These are phyloP conservation scores for Apium graveolens DNA, from an alignment of 129 eudicot genomes.

Conservation along the genomic window DNA sequence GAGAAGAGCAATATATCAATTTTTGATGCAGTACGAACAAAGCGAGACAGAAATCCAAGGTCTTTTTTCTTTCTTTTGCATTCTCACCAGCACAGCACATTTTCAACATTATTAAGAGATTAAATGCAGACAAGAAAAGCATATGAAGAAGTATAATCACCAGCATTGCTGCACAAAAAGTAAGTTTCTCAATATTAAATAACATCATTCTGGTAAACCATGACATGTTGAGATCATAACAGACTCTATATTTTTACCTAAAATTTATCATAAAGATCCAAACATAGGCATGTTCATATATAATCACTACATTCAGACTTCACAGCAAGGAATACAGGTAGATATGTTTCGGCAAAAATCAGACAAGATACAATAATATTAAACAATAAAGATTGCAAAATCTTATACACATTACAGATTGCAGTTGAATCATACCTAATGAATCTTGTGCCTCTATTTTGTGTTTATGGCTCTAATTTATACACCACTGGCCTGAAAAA, in stretches of 20 bases:
- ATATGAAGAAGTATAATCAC: background rate
- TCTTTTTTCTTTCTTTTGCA: background rate
- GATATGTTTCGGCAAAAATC: background rate
- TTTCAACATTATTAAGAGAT: background rate
- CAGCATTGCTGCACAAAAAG: background rate
- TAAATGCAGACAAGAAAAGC: background rate
- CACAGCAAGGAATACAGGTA: background rate
- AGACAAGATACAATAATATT: constrained; percentile 1
- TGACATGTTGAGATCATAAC: background rate
- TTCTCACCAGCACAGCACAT: background rate
- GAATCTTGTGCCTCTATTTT: background rate
- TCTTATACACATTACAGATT: background rate
- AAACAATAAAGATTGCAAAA: constrained; percentile 5
- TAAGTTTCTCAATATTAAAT: background rate
- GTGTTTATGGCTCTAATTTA: background rate
- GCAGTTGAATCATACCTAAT: background rate
- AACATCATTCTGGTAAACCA: background rate
- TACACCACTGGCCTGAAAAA: background rate
- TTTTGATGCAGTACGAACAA: too few relatives aligned
- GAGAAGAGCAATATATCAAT: too few relatives aligned
- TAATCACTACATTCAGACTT: background rate
- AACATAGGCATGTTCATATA: background rate
- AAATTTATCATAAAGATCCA: background rate
- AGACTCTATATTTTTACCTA: background rate
- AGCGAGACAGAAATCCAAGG: too few relatives aligned